phyloP scores from a whole-genome alignment of 2,329 filamentous ascomycete genomes.

The Teratosphaeria destructans region DNA sequence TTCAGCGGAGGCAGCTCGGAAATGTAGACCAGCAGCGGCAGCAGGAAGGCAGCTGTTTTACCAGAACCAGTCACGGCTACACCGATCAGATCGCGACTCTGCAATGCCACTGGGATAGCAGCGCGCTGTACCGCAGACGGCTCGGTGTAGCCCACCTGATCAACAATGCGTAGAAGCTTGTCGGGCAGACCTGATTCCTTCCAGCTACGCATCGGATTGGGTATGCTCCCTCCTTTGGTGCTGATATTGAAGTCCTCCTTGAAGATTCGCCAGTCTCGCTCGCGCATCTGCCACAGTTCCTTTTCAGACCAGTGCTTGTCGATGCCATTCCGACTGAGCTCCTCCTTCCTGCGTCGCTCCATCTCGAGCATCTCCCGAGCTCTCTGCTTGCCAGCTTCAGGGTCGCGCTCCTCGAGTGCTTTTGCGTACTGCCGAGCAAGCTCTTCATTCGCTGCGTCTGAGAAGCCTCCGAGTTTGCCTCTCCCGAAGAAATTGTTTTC shows the following conservation, averaged over 20 bases:
- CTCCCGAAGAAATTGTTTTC: slow-evolving; percentile 61
- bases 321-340: slow-evolving; percentile 59
- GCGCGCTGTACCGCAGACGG: slow-evolving; percentile 87
- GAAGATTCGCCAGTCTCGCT: slow-evolving; percentile 98
- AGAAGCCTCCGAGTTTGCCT: slow-evolving; percentile 57
- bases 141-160: slow-evolving; percentile 79
- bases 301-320: slow-evolving; percentile 97
- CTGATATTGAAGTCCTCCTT: slow-evolving; percentile 98
- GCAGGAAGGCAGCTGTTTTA: slow-evolving; percentile 90
- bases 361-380: slow-evolving; percentile 76
- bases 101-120: slow-evolving; percentile 87
- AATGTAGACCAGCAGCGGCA: slow-evolving; percentile 91
- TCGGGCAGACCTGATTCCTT: slow-evolving; percentile 70
- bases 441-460: slow-evolving; percentile 44
- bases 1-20: slow-evolving; percentile 76
- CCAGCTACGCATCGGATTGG: slow-evolving; percentile 95
- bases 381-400: slow-evolving; percentile 62
- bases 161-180: slow-evolving; percentile 68
- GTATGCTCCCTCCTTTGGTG: slow-evolving; percentile 83
- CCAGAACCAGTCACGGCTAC: slow-evolving; percentile 96
- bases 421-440: slow-evolving; percentile 48
- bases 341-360: slow-evolving; percentile 66
- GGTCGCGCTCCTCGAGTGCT: slow-evolving; percentile 64
- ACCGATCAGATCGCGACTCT: slow-evolving; percentile 91
- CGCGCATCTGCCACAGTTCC: slow-evolving; percentile 82